Conservation (phyloP, 352 stramenopile genomes). For the Thalassiosira mediterranea region DNA sequence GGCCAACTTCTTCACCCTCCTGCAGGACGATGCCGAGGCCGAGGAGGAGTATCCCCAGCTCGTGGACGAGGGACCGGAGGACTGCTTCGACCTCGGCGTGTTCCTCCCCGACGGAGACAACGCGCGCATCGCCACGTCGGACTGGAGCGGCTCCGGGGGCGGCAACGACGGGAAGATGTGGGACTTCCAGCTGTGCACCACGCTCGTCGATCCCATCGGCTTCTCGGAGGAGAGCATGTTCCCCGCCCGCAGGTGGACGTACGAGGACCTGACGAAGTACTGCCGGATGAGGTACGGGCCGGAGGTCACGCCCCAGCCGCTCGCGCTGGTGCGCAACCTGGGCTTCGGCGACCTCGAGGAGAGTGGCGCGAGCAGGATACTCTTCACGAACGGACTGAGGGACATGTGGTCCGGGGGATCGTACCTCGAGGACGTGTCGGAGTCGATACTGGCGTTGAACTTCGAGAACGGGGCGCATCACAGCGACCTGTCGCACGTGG, state of each 20-base stretch:
- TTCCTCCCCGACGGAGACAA: slow-evolving; percentile 75
- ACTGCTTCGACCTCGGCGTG: slow-evolving; percentile 70
- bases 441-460: slow-evolving; percentile 74
- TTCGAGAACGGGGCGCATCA: slow-evolving; percentile 84
- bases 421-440: slow-evolving; percentile 65
- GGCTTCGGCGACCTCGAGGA: slow-evolving; percentile 69
- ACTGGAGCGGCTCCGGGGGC: slow-evolving; percentile 80
- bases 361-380: slow-evolving; percentile 57
- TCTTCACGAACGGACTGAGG: slow-evolving; percentile 83
- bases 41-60: slow-evolving; percentile 23
- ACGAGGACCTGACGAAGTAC: slow-evolving; percentile 71
- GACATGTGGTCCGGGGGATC: slow-evolving; percentile 77
- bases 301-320: slow-evolving; percentile 60
- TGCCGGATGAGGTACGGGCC: slow-evolving; percentile 68
- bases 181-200: slow-evolving; percentile 82
- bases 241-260: slow-evolving; percentile 63
- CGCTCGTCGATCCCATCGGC: slow-evolving; percentile 72
- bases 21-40: slow-evolving; percentile 21
- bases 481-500: slow-evolving; percentile 65
- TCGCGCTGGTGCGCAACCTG: slow-evolving; percentile 59
- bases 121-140: slow-evolving; percentile 67
- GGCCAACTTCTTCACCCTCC: slow-evolving; percentile 52
- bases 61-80: slow-evolving; percentile 14
- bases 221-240: slow-evolving; percentile 78
- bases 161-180: slow-evolving; percentile 67